phyloP scores from a whole-genome alignment of 176 grass and related monocot genomes.

The Bothriochloa decipiens region DNA sequence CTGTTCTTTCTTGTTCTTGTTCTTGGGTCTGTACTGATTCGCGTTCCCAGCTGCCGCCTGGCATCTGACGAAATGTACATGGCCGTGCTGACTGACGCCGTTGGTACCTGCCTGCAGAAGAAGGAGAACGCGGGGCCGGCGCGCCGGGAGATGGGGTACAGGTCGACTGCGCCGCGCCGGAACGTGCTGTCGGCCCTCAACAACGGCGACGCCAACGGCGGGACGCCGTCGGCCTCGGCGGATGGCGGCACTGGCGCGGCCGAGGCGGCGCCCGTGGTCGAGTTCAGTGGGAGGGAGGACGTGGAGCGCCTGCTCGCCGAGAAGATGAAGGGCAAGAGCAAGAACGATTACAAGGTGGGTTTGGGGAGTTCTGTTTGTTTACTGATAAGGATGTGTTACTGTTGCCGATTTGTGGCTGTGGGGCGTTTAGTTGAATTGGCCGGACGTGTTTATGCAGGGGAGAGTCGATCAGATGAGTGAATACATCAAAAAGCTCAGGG shows the following conservation, averaged over 20 bases:
- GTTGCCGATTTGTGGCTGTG: not conserved
- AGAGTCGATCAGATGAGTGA: conserved; percentile 78
- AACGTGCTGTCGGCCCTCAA: conserved; percentile 71
- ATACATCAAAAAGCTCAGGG: conserved; percentile 86
- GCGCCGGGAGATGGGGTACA: conserved; percentile 45
- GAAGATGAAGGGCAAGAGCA: conserved; percentile 88
- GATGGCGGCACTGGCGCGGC: not conserved
- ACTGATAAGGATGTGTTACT: not conserved
- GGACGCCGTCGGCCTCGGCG: conserved; percentile 5
- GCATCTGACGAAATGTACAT: not conserved
- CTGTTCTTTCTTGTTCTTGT: not conserved
- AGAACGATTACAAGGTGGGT: conserved; percentile 84
- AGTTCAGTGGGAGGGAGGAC: conserved; percentile 80
- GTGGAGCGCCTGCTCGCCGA: conserved; percentile 83
- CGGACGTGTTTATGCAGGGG: conserved; percentile 49
- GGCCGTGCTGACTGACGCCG: not conserved
- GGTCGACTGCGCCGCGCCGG: conserved; percentile 37
- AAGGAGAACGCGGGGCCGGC: conserved; percentile 77
- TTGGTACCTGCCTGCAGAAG: conserved; percentile 27
- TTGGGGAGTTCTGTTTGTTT: not conserved
- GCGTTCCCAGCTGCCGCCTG: not conserved
- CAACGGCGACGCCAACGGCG: conserved; percentile 45
- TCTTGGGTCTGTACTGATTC: not conserved
- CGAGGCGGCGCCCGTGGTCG: conserved; percentile 20
- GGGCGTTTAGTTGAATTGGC: not conserved